phyloP scores from a whole-genome alignment of 257 asterid species.

The Cordia subcordata region DNA sequence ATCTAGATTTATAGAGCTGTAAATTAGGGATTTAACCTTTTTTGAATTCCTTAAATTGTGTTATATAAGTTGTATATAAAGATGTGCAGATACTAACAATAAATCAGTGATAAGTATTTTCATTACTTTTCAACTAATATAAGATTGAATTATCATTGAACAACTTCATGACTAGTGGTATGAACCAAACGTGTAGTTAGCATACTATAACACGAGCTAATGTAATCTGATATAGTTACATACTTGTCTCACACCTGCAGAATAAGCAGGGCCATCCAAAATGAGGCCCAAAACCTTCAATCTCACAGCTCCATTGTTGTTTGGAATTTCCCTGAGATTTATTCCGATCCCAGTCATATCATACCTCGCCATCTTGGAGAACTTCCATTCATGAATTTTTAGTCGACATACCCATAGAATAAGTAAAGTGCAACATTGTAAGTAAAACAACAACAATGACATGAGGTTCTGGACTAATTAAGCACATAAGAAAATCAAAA shows the following conservation, averaged over 20 bases:
- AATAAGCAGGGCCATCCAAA: constrained; percentile 91
- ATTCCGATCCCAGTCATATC: constrained; percentile 96
- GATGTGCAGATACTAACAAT: too few species aligned
- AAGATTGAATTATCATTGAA: too few species aligned
- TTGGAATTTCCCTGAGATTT: constrained; percentile 88
- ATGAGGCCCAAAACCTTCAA: constrained; percentile 89
- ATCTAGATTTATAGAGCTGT: too few species aligned
- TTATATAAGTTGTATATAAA: too few species aligned
- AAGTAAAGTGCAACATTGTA: constrained; percentile 58
- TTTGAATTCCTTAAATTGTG: too few species aligned
- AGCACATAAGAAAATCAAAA: neutral
- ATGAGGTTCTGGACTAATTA: constrained; percentile 13
- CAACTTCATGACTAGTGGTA: too few species aligned
- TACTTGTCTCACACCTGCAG: constrained; percentile 94
- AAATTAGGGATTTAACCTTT: too few species aligned
- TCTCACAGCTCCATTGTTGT: constrained; percentile 60
- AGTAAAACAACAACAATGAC: constrained; percentile 35
- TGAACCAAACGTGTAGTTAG: too few species aligned
- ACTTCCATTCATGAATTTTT: constrained; percentile 62
- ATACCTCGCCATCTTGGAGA: constrained; percentile 96
- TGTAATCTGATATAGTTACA: neutral
- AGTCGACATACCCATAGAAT: constrained; percentile 62
- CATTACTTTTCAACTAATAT: too few species aligned
- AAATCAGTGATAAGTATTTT: too few species aligned
- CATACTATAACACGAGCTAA: too few species aligned